Evolutionary conservation across 495 filamentous ascomycete species (phyloP), one percentile per base, ranked within the genome.

Genomic region (Penicillium dipodomyicola): DNA sequence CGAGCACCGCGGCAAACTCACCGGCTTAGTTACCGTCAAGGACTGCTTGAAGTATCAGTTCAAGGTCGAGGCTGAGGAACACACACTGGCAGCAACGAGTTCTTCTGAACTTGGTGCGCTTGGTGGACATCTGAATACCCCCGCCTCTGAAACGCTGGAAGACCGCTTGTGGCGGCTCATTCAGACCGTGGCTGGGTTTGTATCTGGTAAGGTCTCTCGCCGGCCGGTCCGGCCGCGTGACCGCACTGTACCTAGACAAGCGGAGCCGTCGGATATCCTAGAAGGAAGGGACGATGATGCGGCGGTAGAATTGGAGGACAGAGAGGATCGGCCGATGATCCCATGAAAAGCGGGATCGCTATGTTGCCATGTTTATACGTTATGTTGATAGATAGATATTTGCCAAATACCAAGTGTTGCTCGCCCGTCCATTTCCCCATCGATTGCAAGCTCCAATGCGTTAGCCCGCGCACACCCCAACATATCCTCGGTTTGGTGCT

Each of bases 11-110:
- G 94, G 94, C 22, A 81, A 83, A 33, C 80, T 98, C 3, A 80
- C 79, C 0, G 94, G 94, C 2, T 78, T 97, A 5, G 91, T 98
- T 11, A 98, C 94, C 0, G 89, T 97, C 57, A 98, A 98, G 72
- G 94, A 98, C 72, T 97, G 95, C 58, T 73, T 98, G 54, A 96
- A 95, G 71, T 97, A 95, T 65, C 95, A 97, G 72, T 95, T 97
- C 82, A 94, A 91, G 78, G 90, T 90, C 4, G 94, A 98, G 67
- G 92, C 91, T 46, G 84, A 90, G 14, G 92, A 96, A 71, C 86
- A 92, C 61, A 85, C 85, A 1, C 66, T 76, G 11, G 70, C 72
- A 10, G 71, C 74, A 14, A 73, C 72, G 2, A 69, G 59, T 72
- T 80, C 60, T 67, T 85, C 63, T 72, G 81, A 63, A 58, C 70